Conservation (phyloP, 2,329 filamentous ascomycete species). For the Capronia epimyces region DNA sequence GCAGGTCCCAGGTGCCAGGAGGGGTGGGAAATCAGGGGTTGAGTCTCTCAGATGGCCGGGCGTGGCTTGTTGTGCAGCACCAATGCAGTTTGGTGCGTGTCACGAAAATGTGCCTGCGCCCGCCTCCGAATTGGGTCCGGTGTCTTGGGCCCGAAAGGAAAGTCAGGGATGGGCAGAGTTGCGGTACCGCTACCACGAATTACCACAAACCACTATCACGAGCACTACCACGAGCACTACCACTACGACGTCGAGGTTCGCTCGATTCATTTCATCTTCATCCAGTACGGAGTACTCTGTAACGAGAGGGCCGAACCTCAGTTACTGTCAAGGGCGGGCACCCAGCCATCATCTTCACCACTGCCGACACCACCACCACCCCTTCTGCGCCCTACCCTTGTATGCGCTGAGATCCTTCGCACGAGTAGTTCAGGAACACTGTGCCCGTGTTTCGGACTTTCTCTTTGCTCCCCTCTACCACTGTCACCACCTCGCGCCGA, state of each 20-base stretch:
- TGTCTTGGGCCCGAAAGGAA: not conserved
- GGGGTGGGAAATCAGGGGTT: constrained; percentile 7
- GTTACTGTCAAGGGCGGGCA: not conserved
- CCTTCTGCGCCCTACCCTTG: not conserved
- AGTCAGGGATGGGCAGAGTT: not conserved
- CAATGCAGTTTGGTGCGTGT: constrained; percentile 12
- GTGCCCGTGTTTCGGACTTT: not conserved
- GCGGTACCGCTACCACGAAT: not conserved
- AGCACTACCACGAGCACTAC: no score
- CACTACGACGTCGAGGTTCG: not conserved
- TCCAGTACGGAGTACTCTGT: no score
- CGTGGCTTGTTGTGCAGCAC: constrained; percentile 10
- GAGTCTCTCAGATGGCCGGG: not conserved
- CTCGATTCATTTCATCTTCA: not conserved
- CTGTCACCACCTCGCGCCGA: not conserved
- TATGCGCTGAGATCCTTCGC: not conserved
- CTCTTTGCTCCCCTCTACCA: no score
- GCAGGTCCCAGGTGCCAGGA: not conserved
- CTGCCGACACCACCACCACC: not conserved
- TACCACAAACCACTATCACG: no score
- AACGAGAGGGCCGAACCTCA: not conserved
- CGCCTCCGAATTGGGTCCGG: not conserved
- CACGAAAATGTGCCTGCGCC: constrained; percentile 9
- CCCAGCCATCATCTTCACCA: not conserved
- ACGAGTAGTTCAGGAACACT: not conserved